Percentiles rank a stretch among this genome's conserved stretches.
These are phyloP conservation scores for Ascochyta viciae-villosae DNA, from an alignment of 2,329 filamentous ascomycete species.

Conservation along the genomic window DNA sequence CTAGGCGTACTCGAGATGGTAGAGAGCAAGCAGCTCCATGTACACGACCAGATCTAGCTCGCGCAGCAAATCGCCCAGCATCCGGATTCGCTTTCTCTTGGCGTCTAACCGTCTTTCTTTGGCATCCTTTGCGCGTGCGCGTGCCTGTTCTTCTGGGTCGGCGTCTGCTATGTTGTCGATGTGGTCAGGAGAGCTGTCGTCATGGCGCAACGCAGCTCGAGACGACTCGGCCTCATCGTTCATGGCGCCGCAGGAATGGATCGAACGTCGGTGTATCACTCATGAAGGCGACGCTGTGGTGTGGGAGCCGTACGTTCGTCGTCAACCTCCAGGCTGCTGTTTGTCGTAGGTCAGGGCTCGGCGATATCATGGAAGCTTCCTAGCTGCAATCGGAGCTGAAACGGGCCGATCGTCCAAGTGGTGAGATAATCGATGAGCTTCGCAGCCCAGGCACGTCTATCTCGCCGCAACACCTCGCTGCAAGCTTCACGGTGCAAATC, in stretches of 20 bases:
- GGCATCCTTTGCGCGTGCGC: constrained; percentile 24
- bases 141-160: constrained; percentile 31
- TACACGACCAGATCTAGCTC: constrained; percentile 67
- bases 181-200: constrained; percentile 20
- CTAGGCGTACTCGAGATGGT: constrained; percentile 66
- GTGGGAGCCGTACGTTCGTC: constrained; percentile 10
- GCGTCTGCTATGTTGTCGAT: constrained; percentile 22
- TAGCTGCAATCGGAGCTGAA: constrained; percentile 7
- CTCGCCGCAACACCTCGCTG: constrained; percentile 4
- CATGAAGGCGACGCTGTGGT: constrained; percentile 35
- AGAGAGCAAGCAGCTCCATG: constrained; percentile 66
- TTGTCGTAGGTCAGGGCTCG: constrained; percentile 5
- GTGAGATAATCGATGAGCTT: constrained; percentile 47
- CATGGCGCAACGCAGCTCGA: constrained; percentile 34
- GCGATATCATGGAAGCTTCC: constrained; percentile 5
- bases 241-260: constrained; percentile 41
- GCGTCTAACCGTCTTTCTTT: constrained; percentile 43
- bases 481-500: constrained; percentile 1
- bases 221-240: constrained; percentile 50
- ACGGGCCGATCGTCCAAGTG: constrained; percentile 29
- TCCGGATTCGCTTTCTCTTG: constrained; percentile 45
- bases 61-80: constrained; percentile 63
- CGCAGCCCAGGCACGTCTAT: constrained; percentile 20
- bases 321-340: constrained; percentile 19
- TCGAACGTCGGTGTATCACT: constrained; percentile 21